Conservation (phyloP, 768 basidiomycete genomes). For the Leccinum barrowsii region DNA sequence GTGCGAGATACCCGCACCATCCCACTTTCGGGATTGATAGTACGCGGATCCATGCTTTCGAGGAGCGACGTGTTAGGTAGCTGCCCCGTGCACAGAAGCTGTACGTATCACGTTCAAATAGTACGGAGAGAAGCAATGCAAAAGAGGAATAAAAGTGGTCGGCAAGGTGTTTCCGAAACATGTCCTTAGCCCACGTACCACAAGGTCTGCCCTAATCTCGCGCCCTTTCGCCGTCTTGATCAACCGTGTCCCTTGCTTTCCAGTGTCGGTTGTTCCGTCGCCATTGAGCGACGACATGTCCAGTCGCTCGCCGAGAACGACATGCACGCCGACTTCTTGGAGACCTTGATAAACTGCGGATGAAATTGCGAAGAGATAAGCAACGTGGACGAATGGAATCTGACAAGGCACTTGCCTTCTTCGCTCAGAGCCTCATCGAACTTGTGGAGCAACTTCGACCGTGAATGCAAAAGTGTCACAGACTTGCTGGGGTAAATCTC, state of each 20-base stretch:
- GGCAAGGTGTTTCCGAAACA: neutral
- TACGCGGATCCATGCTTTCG: constrained; percentile 36
- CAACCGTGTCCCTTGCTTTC: constrained; percentile 14
- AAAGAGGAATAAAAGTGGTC: neutral
- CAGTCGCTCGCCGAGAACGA: constrained; percentile 53
- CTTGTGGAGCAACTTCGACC: constrained; percentile 47
- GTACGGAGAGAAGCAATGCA: neutral
- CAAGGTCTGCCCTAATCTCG: constrained; percentile 48
- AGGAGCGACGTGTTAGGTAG: constrained; percentile 52
- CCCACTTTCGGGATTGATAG: constrained; percentile 37
- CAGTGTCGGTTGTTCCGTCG: neutral
- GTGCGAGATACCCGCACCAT: constrained; percentile 47
- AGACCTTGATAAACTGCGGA: constrained; percentile 28
- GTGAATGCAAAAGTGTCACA: constrained; percentile 61
- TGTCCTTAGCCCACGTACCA: constrained; percentile 35
- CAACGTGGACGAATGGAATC: neutral
- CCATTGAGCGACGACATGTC: constrained; percentile 38
- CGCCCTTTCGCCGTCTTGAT: constrained; percentile 49
- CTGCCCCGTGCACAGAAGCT: constrained; percentile 64
- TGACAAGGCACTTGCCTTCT: constrained; percentile 38
- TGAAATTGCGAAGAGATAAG: neutral
- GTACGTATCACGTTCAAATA: neutral
- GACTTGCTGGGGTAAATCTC: constrained; percentile 47
- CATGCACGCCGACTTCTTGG: constrained; percentile 41
- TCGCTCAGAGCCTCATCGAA: constrained; percentile 52